Percentiles rank a stretch among this genome's conserved stretches.
Conservation (phyloP, 192 early-diverging fungal species). For the Rhizoclosmatium sp. region DNA sequence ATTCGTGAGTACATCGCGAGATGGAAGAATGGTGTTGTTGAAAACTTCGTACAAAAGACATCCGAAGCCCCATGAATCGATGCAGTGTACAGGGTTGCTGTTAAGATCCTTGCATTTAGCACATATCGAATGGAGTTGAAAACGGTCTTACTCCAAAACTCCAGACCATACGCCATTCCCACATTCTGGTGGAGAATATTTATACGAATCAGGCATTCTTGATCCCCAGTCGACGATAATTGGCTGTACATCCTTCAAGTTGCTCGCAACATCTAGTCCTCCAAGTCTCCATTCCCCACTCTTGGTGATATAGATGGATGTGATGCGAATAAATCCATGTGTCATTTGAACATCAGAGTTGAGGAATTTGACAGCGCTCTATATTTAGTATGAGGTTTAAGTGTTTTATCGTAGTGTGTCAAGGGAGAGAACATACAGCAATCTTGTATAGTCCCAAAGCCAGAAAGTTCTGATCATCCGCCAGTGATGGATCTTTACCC, state of each 20-base stretch:
- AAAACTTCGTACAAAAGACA: constrained; percentile 84
- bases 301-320: constrained; percentile 85
- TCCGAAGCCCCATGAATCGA: constrained; percentile 86
- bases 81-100: constrained; percentile 54
- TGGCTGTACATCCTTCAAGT: constrained; percentile 73
- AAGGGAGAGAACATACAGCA: constrained; percentile 62
- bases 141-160: constrained; percentile 59
- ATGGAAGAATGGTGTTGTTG: constrained; percentile 61
- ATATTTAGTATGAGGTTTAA: constrained; percentile 12
- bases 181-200: constrained; percentile 80
- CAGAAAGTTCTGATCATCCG: constrained; percentile 65
- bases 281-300: constrained; percentile 95
- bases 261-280: constrained; percentile 83
- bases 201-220: constrained; percentile 67
- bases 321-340: constrained; percentile 83
- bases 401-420: constrained; percentile 14
- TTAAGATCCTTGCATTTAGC: neutral
- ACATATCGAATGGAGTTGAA: neutral
- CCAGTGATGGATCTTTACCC: constrained; percentile 56
- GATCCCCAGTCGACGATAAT: constrained; percentile 68
- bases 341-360: constrained; percentile 85
- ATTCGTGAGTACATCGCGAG: constrained; percentile 45
- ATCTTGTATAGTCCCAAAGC: constrained; percentile 91
- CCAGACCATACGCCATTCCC: constrained; percentile 65
- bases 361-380: constrained; percentile 87